Base-by-base conservation (phyloP, 2,329 filamentous ascomycete genomes). In the Cucurbitaria berberidis region DNA sequence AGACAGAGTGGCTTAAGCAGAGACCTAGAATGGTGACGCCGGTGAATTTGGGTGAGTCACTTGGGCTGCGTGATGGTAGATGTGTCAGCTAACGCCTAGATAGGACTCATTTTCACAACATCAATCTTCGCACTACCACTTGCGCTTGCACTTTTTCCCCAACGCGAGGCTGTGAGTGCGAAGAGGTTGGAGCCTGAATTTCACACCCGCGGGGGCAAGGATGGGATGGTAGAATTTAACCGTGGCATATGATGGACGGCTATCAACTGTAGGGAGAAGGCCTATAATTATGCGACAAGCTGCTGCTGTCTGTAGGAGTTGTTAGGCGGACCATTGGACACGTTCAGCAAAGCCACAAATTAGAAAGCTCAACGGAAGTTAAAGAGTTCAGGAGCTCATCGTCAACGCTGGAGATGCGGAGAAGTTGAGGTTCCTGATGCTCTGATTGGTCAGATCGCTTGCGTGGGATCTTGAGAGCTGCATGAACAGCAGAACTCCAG, bases 171-270 rank as follows among this genome's bases (percentile, higher is more conserved):
- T 59, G 89, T 98, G 36, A 84, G 82, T 59, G 92, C 89, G 1
- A 83, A 85, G 26, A 86, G 80, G 45, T 78, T 99, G 51, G 95
- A 98, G 81, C 81, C 89, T 59, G 90, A 96, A 76, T 98, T 99
- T 74, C 89, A 88, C 77, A 88, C 86, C 6, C 85, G 84, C 51
- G 93, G 91, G 27, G 93, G 93, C 0, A 84, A 88, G 59, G 84
- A 84, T 48, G 93, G 90, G 0, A 81, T 91, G 80, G 90, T 99
- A n/a, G 91, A 96, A 73, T 98, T 99, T 77, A 98, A 99, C 76
- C 86, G 95, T 69, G 95, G 95, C 11, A 93, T 99, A 67, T 97
- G 79, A 76, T 53, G 44, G 35, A 40, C 26, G 38, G 30, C 53
- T 44, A 41, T 18, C 42, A 52, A 18, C 18, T 16, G 42, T 47